Evolutionary conservation across 805 yeast genomes (phyloP).

Genomic region (Myxozyma neglecta): DNA sequence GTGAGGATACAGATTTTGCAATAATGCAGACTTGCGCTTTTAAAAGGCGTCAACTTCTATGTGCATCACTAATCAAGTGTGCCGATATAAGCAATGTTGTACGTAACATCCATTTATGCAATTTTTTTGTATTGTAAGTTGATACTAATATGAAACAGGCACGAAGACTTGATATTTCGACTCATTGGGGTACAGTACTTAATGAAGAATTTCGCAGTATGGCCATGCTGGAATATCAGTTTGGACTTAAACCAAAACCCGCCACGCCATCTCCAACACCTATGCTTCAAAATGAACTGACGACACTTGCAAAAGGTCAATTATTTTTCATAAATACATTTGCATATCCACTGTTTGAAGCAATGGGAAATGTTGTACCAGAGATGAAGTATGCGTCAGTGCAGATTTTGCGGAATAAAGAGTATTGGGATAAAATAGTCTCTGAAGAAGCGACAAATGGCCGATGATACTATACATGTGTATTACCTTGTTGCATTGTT

Average conservation of each 20-base stretch:
- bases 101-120: neutral
- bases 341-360: constrained; percentile 73
- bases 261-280: constrained; percentile 4
- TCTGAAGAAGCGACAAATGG: neutral
- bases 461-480: neutral
- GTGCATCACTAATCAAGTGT: constrained; percentile 78
- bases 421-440: constrained; percentile 15
- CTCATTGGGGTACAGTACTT: constrained; percentile 84
- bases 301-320: constrained; percentile 63
- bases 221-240: constrained; percentile 49
- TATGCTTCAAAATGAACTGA: neutral
- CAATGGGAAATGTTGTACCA: constrained; percentile 61
- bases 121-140: neutral
- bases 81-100: constrained; percentile 91
- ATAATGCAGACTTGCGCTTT: neutral
- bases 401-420: constrained; percentile 10
- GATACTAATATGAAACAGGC: constrained; percentile 41
- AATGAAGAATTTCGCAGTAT: constrained; percentile 76
- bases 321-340: constrained; percentile 78
- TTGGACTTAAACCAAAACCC: constrained; percentile 32
- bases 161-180: constrained; percentile 69
- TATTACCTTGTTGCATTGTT: neutral
- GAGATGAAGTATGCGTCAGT: constrained; percentile 42
- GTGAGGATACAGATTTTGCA: neutral
- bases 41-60: constrained; percentile 44